Evolutionary conservation across 2,329 filamentous ascomycete genomes (phyloP).

Genomic region (Leptoxyphium fumago): DNA sequence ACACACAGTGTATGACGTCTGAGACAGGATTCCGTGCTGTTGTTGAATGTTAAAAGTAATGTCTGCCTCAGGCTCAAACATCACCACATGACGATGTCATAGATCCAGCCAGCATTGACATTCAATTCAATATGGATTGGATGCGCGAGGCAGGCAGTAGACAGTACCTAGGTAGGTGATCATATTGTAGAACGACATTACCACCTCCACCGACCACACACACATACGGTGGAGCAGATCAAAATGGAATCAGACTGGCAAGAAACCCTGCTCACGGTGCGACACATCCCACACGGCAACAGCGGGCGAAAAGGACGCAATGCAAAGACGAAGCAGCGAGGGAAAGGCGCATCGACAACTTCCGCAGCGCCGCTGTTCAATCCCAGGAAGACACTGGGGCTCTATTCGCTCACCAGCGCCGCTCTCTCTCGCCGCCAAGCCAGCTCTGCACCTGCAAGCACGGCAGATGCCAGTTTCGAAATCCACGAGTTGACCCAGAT

Average conservation of each 20-base stretch:
- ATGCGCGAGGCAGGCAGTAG: too few relatives aligned
- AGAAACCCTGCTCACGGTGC: neutral
- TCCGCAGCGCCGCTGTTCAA: neutral
- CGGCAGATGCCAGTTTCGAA: constrained; percentile 1
- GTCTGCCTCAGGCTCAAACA: too few relatives aligned
- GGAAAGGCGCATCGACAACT: neutral
- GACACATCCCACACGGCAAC: neutral
- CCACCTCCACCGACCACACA: too few relatives aligned
- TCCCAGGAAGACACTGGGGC: neutral
- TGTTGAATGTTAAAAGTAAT: too few relatives aligned
- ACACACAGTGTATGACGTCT: too few relatives aligned
- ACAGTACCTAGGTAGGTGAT: too few relatives aligned
- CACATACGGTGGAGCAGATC: too few relatives aligned
- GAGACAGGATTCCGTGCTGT: too few relatives aligned
- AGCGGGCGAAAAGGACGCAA: neutral
- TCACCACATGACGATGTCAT: too few relatives aligned
- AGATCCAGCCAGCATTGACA: too few relatives aligned
- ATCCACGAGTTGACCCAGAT: constrained; percentile 4
- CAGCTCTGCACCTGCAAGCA: neutral
- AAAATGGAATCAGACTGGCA: constrained; percentile 1
- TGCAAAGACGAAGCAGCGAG: neutral
- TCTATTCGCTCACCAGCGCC: neutral
- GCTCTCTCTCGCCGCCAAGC: neutral
- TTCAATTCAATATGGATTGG: too few relatives aligned
- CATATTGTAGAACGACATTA: too few relatives aligned